Evolutionary conservation across 805 yeast species (phyloP).

Genomic region (Saturnispora serradocipensis): DNA sequence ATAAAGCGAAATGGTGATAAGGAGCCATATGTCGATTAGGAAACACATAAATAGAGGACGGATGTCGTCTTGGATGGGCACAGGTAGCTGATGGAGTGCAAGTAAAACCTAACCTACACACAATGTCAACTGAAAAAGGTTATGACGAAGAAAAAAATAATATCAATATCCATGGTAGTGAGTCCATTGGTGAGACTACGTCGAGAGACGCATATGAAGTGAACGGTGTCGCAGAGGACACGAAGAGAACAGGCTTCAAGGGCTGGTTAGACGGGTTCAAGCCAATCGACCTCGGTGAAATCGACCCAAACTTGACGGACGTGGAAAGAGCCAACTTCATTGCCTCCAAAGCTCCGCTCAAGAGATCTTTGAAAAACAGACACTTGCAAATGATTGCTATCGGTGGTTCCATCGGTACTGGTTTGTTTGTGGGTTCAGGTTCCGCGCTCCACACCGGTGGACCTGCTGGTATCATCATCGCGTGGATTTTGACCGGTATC

Average conservation of each 20-base stretch:
- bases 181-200: slow-evolving; percentile 10
- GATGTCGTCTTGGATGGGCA: not conserved
- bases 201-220: slow-evolving; percentile 6
- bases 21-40: not conserved
- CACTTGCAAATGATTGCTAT: slow-evolving; percentile 76
- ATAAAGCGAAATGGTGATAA: not conserved
- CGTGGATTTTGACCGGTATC: slow-evolving; percentile 48
- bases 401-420: slow-evolving; percentile 81
- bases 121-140: slow-evolving; percentile 11
- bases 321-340: slow-evolving; percentile 38
- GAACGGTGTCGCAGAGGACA: not conserved
- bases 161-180: slow-evolving; percentile 12
- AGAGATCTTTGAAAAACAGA: slow-evolving; percentile 47
- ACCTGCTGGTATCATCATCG: slow-evolving; percentile 62
- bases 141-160: slow-evolving; percentile 15
- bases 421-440: slow-evolving; percentile 70
- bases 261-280: slow-evolving; percentile 25
- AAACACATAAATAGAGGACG: not conserved
- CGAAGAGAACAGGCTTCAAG: slow-evolving; percentile 5
- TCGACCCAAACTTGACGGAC: slow-evolving; percentile 37
- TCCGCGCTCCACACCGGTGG: slow-evolving; percentile 55
- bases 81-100: not conserved
- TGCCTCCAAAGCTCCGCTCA: slow-evolving; percentile 41
- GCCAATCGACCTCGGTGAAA: slow-evolving; percentile 25
- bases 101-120: not conserved